Evolutionary conservation across 164 flowering plant genomes (phyloP).

Genomic region (Kingdonia uniflora): DNA sequence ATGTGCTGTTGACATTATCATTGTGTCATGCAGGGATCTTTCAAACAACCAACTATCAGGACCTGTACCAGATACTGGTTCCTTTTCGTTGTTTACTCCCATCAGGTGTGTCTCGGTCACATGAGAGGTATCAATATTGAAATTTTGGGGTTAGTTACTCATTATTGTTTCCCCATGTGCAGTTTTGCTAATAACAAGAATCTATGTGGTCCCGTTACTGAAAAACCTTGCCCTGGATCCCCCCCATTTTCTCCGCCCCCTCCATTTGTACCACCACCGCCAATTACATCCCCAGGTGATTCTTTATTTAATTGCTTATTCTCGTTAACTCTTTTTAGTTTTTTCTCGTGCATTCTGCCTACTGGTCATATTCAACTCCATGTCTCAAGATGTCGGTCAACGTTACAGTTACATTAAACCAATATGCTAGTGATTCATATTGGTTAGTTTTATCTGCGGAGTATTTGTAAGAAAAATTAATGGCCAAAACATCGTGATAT

Average conservation of each 20-base stretch:
- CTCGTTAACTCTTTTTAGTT: too few relatives aligned
- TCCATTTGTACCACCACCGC: conserved; percentile 73
- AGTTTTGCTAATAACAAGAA: conserved; percentile 69
- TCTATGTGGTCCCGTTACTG: conserved; percentile 44
- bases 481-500: too few relatives aligned
- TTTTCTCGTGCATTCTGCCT: background rate
- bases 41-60: conserved; percentile 51
- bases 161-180: conserved; percentile 16
- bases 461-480: too few relatives aligned
- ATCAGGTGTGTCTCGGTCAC: conserved; percentile 32
- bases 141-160: background rate
- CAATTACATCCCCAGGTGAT: conserved; percentile 52
- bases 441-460: too few relatives aligned
- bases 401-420: too few relatives aligned
- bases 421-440: too few relatives aligned
- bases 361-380: background rate
- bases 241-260: conserved; percentile 99
- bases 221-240: conserved; percentile 64
- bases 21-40: conserved; percentile 39
- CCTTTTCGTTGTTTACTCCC: conserved; percentile 58
- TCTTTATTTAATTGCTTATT: background rate
- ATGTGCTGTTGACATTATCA: too few relatives aligned
- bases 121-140: too few relatives aligned
- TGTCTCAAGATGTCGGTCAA: too few relatives aligned
- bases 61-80: conserved; percentile 51